These are phyloP conservation scores for Podila verticillata DNA, from an alignment of 192 early-diverging fungal genomes.

Conservation along the genomic window DNA sequence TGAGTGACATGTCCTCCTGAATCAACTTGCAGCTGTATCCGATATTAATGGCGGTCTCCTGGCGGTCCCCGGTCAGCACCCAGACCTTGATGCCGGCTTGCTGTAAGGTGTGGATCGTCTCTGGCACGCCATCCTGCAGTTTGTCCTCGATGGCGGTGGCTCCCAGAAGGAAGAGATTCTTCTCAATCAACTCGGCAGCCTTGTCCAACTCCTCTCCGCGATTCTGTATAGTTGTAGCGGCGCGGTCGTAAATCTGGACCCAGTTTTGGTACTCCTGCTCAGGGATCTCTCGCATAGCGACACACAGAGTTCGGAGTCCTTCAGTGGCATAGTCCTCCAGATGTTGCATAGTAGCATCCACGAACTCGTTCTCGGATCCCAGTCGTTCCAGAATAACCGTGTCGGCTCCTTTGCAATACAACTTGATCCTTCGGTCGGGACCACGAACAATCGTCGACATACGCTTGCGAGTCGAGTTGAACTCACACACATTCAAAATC, in stretches of 20 bases:
- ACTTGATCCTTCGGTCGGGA: slow-evolving; percentile 85
- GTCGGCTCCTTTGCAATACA: slow-evolving; percentile 99
- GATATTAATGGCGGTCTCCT: slow-evolving; percentile 99
- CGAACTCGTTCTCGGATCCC: slow-evolving; percentile 73
- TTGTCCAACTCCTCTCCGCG: slow-evolving; percentile 88
- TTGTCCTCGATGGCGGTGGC: slow-evolving; percentile 99
- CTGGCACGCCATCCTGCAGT: slow-evolving; percentile 98
- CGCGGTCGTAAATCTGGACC: slow-evolving; percentile 85
- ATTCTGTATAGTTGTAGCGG: slow-evolving; percentile 91
- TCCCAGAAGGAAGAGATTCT: slow-evolving; percentile 89
- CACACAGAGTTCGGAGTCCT: slow-evolving; percentile 94
- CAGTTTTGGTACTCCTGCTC: slow-evolving; percentile 89
- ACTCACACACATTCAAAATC: slow-evolving; percentile 96
- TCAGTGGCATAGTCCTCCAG: slow-evolving; percentile 97
- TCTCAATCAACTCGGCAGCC: slow-evolving; percentile 96
- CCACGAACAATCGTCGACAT: slow-evolving; percentile 94
- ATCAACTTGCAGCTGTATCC: slow-evolving; percentile 97
- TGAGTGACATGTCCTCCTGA: slow-evolving; percentile 94
- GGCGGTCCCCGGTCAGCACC: slow-evolving; percentile 97
- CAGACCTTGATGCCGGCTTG: slow-evolving; percentile 97
- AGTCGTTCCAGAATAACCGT: slow-evolving; percentile 96
- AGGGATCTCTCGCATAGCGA: slow-evolving; percentile 93
- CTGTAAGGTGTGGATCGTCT: slow-evolving; percentile 95
- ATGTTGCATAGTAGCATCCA: slow-evolving; percentile 75
- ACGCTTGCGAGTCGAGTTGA: slow-evolving; percentile 98